phyloP scores from a whole-genome alignment of 306 rosid species.

The Vicia sativa region DNA sequence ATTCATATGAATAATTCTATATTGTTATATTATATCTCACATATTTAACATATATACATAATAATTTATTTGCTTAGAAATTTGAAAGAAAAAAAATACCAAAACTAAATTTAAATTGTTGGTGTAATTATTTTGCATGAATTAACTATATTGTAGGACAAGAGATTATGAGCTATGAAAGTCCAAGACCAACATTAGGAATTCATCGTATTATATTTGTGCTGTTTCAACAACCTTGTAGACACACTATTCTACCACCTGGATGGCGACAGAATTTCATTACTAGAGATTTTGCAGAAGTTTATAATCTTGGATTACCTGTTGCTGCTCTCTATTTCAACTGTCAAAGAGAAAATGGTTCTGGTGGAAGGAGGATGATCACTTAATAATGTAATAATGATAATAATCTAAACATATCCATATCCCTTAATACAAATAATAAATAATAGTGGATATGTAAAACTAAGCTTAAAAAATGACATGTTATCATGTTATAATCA shows the following conservation, averaged over 20 bases:
- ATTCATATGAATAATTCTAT: too few species aligned
- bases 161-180: constrained; percentile 52
- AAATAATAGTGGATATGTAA: too few species aligned
- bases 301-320: constrained; percentile 77
- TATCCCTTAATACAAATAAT: background rate
- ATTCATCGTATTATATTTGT: constrained; percentile 71
- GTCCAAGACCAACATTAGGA: constrained; percentile 73
- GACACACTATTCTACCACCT: constrained; percentile 66
- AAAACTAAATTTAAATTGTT: too few species aligned
- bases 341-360: constrained; percentile 68
- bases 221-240: constrained; percentile 63
- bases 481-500: too few species aligned
- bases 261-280: constrained; percentile 90
- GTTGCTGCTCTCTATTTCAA: constrained; percentile 72
- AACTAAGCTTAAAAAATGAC: too few species aligned
- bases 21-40: too few species aligned
- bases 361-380: constrained; percentile 57
- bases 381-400: background rate
- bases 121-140: too few species aligned
- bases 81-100: too few species aligned
- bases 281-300: constrained; percentile 72
- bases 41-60: too few species aligned
- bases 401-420: background rate
- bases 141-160: background rate
- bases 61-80: too few species aligned